phyloP scores from a whole-genome alignment of 2,329 filamentous ascomycete genomes.

The Fusarium udum region DNA sequence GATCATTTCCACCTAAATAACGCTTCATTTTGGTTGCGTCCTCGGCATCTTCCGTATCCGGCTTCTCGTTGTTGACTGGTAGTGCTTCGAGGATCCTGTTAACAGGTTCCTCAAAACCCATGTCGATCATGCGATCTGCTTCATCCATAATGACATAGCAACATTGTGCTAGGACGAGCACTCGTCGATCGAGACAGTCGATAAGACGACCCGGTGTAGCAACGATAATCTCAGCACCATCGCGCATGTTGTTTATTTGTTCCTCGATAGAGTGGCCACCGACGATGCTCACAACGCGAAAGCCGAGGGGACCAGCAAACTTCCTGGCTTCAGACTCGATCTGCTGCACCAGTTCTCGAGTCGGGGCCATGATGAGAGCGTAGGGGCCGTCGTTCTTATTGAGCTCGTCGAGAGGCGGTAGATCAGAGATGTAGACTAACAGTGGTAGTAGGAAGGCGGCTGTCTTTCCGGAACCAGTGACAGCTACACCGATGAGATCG shows the following conservation, averaged over 20 bases:
- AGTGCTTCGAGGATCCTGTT: constrained; percentile 97
- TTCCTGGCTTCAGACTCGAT: constrained; percentile 95
- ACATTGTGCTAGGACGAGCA: constrained; percentile 93
- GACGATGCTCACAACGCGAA: constrained; percentile 96
- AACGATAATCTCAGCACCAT: constrained; percentile 97
- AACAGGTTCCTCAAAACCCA: constrained; percentile 96
- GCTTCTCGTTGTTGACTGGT: constrained; percentile 92
- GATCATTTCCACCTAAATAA: constrained; percentile 76
- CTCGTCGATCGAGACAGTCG: constrained; percentile 92
- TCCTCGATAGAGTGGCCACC: constrained; percentile 96
- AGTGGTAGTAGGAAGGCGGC: constrained; percentile 93
- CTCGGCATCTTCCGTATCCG: constrained; percentile 91
- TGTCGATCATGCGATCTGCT: constrained; percentile 98
- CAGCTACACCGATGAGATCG: constrained; percentile 97
- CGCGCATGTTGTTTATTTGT: constrained; percentile 87
- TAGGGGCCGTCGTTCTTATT: constrained; percentile 97
- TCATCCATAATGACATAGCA: constrained; percentile 99
- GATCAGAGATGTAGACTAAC: constrained; percentile 91
- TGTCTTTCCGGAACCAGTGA: constrained; percentile 98
- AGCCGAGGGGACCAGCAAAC: constrained; percentile 89
- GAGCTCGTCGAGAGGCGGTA: constrained; percentile 83
- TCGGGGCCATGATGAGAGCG: constrained; percentile 95
- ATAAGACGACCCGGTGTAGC: constrained; percentile 97
- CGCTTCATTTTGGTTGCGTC: constrained; percentile 84
- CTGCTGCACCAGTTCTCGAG: constrained; percentile 96